Conservation (phyloP, 768 basidiomycete species). For the Infundibulicybe gibba region DNA sequence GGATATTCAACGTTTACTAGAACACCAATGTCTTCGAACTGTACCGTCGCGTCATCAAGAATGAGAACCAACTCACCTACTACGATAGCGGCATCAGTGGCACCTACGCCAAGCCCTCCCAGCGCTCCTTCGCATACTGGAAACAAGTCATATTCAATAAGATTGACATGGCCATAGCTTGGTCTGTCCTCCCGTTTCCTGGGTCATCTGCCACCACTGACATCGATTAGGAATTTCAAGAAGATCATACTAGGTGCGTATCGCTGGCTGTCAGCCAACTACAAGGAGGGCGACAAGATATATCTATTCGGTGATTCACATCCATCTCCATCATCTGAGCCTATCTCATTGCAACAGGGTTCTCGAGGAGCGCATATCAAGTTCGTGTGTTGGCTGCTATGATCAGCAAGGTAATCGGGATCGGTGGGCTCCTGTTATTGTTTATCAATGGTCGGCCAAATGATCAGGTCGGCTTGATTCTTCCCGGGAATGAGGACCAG, state of each 20-base stretch:
- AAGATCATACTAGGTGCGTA: slow-evolving; percentile 19
- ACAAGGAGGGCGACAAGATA: slow-evolving; percentile 18
- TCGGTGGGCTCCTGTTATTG: not conserved
- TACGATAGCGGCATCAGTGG: slow-evolving; percentile 30
- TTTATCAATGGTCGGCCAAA: not conserved
- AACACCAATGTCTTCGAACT: slow-evolving; percentile 28
- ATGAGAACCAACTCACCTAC: slow-evolving; percentile 20
- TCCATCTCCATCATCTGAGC: not conserved
- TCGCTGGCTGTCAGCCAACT: slow-evolving; percentile 23
- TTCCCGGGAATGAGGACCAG: slow-evolving; percentile 30
- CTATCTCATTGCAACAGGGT: slow-evolving; percentile 13
- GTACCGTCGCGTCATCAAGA: slow-evolving; percentile 17
- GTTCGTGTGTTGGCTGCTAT: slow-evolving; percentile 23
- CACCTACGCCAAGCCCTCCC: slow-evolving; percentile 20
- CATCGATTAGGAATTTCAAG: slow-evolving; percentile 22
- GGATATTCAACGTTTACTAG: slow-evolving; percentile 11
- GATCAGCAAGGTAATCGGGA: slow-evolving; percentile 19
- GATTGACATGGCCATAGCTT: slow-evolving; percentile 32
- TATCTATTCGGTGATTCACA: slow-evolving; percentile 17
- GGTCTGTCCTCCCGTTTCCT: slow-evolving; percentile 16
- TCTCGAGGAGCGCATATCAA: slow-evolving; percentile 32
- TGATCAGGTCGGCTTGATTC: slow-evolving; percentile 30
- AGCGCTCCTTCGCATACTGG: slow-evolving; percentile 10
- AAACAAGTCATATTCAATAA: slow-evolving; percentile 16
- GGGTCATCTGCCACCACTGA: not conserved